Evolutionary conservation across 2,329 filamentous ascomycete genomes (phyloP).

Genomic region (Chalara sp.): DNA sequence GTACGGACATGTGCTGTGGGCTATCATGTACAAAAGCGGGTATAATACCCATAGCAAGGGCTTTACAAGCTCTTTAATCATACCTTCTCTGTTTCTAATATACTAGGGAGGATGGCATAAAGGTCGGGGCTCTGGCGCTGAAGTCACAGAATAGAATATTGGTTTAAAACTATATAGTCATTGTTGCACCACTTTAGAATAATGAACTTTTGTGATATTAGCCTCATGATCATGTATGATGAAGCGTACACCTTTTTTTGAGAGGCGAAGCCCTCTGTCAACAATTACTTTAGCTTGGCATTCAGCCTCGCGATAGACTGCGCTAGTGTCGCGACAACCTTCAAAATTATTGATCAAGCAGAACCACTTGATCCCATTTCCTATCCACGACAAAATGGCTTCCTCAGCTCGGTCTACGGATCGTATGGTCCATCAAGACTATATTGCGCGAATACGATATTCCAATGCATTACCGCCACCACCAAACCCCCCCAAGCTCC

Average conservation of each 20-base stretch:
- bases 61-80: conserved; percentile 18
- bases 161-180: too few species aligned
- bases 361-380: background rate
- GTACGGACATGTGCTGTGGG: background rate
- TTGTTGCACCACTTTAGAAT: too few species aligned
- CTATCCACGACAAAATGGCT: conserved; percentile 14
- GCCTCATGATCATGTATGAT: too few species aligned
- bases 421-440: conserved; percentile 79
- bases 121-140: background rate
- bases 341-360: conserved; percentile 1
- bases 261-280: too few species aligned
- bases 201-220: too few species aligned
- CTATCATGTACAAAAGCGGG: conserved; percentile 1
- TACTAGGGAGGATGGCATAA: conserved; percentile 9
- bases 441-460: conserved; percentile 92
- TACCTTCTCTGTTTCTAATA: conserved; percentile 13
- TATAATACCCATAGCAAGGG: conserved; percentile 3
- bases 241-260: too few species aligned
- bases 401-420: conserved; percentile 19
- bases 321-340: conserved; percentile 6
- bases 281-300: too few species aligned
- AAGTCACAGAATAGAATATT: too few species aligned
- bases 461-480: conserved; percentile 93
- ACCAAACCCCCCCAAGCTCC: conserved; percentile 89
- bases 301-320: conserved; percentile 6